A percentile compares a stretch with the other conserved stretches of the same genome.
Conservation (phyloP, 331 rosid genomes). For the Malus hybrid region DNA sequence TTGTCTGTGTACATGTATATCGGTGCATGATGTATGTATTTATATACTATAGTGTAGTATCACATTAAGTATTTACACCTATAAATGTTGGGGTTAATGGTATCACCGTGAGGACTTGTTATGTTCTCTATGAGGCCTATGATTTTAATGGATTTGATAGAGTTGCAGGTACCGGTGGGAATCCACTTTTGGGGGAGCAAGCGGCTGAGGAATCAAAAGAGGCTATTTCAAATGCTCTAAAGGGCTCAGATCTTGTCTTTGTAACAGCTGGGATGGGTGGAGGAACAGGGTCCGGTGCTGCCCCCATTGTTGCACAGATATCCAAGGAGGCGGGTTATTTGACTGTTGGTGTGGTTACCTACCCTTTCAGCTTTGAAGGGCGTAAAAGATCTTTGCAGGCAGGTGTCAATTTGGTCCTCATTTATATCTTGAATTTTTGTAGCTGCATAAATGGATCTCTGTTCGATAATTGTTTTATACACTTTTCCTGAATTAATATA, state of each 20-base stretch:
- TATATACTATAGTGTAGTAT: background rate
- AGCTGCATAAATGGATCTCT: background rate
- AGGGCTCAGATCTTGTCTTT: constrained; percentile 91
- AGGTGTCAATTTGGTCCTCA: constrained; percentile 32
- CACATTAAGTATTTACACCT: background rate
- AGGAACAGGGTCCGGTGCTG: constrained; percentile 97
- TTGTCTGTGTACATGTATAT: background rate
- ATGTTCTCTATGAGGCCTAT: constrained; percentile 8
- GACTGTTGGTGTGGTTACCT: constrained; percentile 95
- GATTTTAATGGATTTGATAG: constrained; percentile 39
- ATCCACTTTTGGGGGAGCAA: constrained; percentile 91
- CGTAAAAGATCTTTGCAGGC: constrained; percentile 95
- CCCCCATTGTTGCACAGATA: constrained; percentile 85
- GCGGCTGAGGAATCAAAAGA: constrained; percentile 98
- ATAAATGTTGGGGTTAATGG: background rate
- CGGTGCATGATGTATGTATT: background rate
- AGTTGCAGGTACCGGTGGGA: constrained; percentile 92
- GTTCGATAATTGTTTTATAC: background rate
- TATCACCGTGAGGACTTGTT: background rate
- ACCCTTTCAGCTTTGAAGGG: constrained; percentile 94
- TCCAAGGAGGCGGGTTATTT: constrained; percentile 86
- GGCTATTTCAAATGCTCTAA: constrained; percentile 63
- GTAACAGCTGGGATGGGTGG: constrained; percentile 99
- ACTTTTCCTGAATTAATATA: background rate
- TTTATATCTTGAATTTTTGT: background rate